Conservation (phyloP, 495 filamentous ascomycete species). For the Aspergillus olivimuriae region DNA sequence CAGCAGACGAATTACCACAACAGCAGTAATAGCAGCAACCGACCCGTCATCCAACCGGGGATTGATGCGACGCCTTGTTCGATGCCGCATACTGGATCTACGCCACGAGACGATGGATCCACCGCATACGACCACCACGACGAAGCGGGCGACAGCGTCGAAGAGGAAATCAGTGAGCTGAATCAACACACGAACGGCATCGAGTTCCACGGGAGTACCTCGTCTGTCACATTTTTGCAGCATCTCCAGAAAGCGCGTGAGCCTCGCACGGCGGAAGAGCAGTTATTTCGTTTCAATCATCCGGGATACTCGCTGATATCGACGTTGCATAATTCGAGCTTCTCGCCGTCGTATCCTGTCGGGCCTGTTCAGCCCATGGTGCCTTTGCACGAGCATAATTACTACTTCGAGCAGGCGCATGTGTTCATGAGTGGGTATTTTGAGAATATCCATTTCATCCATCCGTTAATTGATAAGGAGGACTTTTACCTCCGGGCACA, state of each 20-base stretch:
- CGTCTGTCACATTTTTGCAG: constrained; percentile 28
- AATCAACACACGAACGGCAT: constrained; percentile 37
- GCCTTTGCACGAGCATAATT: constrained; percentile 27
- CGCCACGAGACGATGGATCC: constrained; percentile 15
- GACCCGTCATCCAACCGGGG: constrained; percentile 3
- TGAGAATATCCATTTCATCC: constrained; percentile 37
- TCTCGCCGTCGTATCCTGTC: constrained; percentile 25
- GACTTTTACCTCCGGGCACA: constrained; percentile 31
- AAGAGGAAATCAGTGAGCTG: constrained; percentile 30
- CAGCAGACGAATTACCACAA: too few species aligned
- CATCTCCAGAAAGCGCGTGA: constrained; percentile 29
- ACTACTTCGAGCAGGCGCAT: constrained; percentile 37
- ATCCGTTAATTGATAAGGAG: constrained; percentile 38
- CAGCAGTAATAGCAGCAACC: too few species aligned
- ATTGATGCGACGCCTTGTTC: constrained; percentile 25
- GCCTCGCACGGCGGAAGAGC: constrained; percentile 11
- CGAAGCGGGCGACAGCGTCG: constrained; percentile 22
- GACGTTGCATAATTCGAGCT: constrained; percentile 33
- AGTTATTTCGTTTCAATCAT: neutral
- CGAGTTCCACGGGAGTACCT: constrained; percentile 37
- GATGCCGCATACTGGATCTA: constrained; percentile 19
- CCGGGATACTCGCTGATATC: constrained; percentile 30
- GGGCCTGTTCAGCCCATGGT: constrained; percentile 18
- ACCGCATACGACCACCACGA: constrained; percentile 13
- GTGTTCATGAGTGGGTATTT: constrained; percentile 40